Conservation (phyloP, 202 grass and related monocot species). For the Thinopyrum obtusiflorum region DNA sequence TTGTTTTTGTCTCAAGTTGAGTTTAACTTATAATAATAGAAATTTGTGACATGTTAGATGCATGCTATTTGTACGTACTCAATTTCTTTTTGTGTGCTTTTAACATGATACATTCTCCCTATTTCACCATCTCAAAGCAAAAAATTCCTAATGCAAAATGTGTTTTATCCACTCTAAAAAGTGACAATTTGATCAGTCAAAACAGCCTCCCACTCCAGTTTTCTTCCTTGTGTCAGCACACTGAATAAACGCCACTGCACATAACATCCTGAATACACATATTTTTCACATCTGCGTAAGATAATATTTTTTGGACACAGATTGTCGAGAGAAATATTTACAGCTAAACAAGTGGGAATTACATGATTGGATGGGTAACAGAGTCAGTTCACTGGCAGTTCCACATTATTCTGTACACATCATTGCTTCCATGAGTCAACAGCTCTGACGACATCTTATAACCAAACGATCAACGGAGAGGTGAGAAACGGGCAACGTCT, state of each 20-base stretch:
- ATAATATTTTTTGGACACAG: conserved; percentile 13
- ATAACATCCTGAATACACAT: neutral
- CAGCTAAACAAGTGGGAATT: neutral
- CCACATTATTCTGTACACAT: conserved; percentile 15
- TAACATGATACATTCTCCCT: too few relatives aligned
- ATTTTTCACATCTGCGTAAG: neutral
- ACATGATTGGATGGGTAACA: neutral
- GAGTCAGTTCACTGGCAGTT: neutral
- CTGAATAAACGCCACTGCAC: neutral
- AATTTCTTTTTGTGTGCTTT: too few relatives aligned
- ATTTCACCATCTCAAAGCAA: neutral
- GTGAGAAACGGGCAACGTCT: neutral
- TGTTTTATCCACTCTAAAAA: neutral
- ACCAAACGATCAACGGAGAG: neutral
- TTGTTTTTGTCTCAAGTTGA: too few relatives aligned
- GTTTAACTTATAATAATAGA: too few relatives aligned
- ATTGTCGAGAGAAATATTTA: neutral
- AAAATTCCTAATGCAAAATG: too few relatives aligned
- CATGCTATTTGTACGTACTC: too few relatives aligned
- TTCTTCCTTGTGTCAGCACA: neutral
- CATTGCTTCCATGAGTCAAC: neutral
- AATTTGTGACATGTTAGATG: too few relatives aligned
- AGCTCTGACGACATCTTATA: neutral
- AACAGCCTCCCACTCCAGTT: neutral
- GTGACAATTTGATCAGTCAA: neutral